Conservation (phyloP, 208 protist species). For the Vickermania ingenoplastis region DNA sequence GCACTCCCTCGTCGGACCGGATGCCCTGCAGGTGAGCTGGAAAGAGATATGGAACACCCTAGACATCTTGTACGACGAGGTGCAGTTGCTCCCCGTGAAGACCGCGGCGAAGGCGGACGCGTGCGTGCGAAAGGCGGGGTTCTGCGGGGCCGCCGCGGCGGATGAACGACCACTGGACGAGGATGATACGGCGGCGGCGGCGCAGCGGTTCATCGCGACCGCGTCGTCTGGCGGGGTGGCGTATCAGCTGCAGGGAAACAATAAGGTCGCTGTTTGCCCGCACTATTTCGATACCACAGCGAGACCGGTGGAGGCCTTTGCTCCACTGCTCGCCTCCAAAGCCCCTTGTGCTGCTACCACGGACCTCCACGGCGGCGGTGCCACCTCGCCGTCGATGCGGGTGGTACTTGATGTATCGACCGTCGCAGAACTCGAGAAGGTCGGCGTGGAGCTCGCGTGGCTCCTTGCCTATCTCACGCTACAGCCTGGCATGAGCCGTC, state of each 20-base stretch:
- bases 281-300: conserved; percentile 33
- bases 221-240: no score
- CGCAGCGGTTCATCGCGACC: conserved; percentile 6
- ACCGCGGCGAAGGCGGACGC: neutral
- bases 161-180: neutral
- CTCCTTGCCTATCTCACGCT: conserved; percentile 36
- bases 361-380: neutral
- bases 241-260: conserved; percentile 11
- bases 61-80: conserved; percentile 75
- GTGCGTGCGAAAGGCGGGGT: neutral
- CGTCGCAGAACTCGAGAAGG: conserved; percentile 14
- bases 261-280: conserved; percentile 37
- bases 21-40: conserved; percentile 29
- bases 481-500: conserved; percentile 7
- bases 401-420: conserved; percentile 49
- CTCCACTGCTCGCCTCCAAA: neutral
- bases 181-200: neutral
- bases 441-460: conserved; percentile 57
- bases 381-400: conserved; percentile 4
- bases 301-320: conserved; percentile 4
- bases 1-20: neutral
- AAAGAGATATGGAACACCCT: conserved; percentile 84
- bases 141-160: neutral
- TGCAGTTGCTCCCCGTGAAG: conserved; percentile 37
- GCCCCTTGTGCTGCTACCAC: neutral